Conservation (phyloP, 2,329 filamentous ascomycete species). For the Apiospora koreana region DNA sequence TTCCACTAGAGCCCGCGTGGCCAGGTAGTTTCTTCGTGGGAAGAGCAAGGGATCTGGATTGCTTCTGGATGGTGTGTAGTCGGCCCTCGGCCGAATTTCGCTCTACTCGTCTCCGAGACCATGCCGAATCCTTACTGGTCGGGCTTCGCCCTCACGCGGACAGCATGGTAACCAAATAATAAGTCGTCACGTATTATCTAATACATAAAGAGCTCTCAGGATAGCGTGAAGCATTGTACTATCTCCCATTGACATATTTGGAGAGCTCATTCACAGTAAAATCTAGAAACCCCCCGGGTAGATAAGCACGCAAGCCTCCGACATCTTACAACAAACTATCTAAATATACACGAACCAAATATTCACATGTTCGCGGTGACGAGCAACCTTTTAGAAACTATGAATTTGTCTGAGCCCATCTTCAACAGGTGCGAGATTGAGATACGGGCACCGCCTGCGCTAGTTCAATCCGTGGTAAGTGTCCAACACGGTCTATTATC, state of each 20-base stretch:
- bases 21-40: too few relatives aligned
- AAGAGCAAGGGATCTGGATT: too few relatives aligned
- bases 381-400: background rate
- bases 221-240: background rate
- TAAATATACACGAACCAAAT: background rate
- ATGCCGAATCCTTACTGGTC: background rate
- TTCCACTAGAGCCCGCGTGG: too few relatives aligned
- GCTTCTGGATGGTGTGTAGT: too few relatives aligned
- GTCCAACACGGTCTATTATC: background rate
- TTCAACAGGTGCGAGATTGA: background rate
- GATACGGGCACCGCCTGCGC: constrained; percentile 1
- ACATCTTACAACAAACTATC: background rate
- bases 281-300: background rate
- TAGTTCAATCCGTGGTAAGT: background rate
- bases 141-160: background rate
- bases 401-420: background rate
- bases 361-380: background rate
- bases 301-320: background rate
- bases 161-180: background rate
- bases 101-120: background rate
- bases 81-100: background rate
- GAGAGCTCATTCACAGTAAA: background rate
- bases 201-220: background rate
- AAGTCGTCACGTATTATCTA: too few relatives aligned
- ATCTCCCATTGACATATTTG: background rate